These are phyloP conservation scores for Acanthamoeba divionensis DNA, from an alignment of 208 protist species.

Conservation along the genomic window DNA sequence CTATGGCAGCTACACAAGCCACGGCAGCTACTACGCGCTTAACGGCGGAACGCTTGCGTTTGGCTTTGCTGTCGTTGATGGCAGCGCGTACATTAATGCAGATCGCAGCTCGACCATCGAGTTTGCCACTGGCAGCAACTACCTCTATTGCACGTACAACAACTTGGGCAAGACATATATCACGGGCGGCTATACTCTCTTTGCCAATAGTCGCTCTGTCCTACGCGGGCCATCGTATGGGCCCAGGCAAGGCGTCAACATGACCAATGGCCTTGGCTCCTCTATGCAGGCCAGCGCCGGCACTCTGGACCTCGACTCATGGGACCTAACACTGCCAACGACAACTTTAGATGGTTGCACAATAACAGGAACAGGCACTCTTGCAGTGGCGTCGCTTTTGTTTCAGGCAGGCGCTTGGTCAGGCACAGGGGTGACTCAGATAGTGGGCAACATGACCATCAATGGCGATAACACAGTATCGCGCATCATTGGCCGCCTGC, in stretches of 20 bases:
- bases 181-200: constrained; percentile 27
- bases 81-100: neutral
- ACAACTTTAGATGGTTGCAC: neutral
- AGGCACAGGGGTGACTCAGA: neutral
- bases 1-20: constrained; percentile 18
- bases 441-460: neutral
- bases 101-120: constrained; percentile 35
- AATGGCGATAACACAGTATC: no score
- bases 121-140: constrained; percentile 22
- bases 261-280: neutral
- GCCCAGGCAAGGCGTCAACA: neutral
- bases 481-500: no score
- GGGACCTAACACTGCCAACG: neutral
- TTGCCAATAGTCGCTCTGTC: neutral
- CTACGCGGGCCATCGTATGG: neutral
- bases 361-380: neutral
- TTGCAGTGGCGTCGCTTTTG: no score
- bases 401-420: no score
- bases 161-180: constrained; percentile 7
- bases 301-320: neutral
- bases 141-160: constrained; percentile 37
- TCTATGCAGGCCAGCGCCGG: constrained; percentile 14
- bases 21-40: neutral
- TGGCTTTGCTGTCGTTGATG: neutral
- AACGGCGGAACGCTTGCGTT: constrained; percentile 21